phyloP scores from a whole-genome alignment of 805 yeast genomes.

The Ogataea degrootiae region DNA sequence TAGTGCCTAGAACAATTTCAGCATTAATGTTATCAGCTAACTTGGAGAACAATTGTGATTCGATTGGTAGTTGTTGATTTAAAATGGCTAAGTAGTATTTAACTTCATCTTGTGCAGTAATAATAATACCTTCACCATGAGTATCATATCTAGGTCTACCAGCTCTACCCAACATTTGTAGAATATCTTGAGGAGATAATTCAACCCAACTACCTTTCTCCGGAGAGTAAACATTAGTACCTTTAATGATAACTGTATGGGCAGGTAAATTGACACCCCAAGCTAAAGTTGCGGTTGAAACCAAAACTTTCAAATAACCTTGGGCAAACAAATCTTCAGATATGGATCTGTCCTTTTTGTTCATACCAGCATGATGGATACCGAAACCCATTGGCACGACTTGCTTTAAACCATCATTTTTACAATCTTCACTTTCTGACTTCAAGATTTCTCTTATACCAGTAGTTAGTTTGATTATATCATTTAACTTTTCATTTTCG shows the following conservation, averaged over 20 bases:
- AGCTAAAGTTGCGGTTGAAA: constrained; percentile 89
- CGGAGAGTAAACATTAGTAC: constrained; percentile 92
- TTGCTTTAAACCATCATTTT: constrained; percentile 50
- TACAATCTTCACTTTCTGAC: constrained; percentile 55
- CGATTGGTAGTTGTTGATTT: constrained; percentile 89
- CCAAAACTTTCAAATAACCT: constrained; percentile 76
- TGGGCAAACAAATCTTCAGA: constrained; percentile 87
- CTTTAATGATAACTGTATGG: constrained; percentile 88
- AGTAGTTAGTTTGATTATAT: constrained; percentile 40
- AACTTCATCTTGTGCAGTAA: constrained; percentile 80
- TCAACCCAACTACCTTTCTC: constrained; percentile 86
- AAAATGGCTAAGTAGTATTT: constrained; percentile 87
- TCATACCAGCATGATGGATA: constrained; percentile 87
- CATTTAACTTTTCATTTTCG: constrained; percentile 48
- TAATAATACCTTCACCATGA: constrained; percentile 89
- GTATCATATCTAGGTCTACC: constrained; percentile 94
- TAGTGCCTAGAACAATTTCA: constrained; percentile 72
- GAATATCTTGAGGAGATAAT: constrained; percentile 88
- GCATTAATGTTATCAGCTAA: constrained; percentile 80
- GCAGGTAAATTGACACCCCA: constrained; percentile 98
- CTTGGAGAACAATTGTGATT: constrained; percentile 72
- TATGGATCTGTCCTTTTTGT: constrained; percentile 64
- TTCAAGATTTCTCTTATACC: constrained; percentile 61
- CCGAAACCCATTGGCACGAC: constrained; percentile 73
- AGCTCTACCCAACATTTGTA: constrained; percentile 98